Conservation (phyloP, 192 early-diverging fungal species). For the Linnemannia schmuckeri region DNA sequence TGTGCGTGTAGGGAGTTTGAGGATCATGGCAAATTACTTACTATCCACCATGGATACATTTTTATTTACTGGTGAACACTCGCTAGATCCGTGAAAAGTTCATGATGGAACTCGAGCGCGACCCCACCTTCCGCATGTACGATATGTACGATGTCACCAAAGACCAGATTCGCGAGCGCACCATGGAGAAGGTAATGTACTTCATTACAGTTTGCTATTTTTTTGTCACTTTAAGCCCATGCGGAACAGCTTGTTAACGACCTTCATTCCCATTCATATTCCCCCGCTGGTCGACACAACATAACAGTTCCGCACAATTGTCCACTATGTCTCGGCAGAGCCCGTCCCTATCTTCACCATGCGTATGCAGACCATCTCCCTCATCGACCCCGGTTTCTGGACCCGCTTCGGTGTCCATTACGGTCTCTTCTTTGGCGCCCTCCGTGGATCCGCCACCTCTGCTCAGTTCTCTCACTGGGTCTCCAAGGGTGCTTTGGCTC, state of each 20-base stretch:
- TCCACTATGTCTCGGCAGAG: slow-evolving; percentile 79
- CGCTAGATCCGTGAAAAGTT: slow-evolving; percentile 77
- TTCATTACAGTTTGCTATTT: too few species aligned
- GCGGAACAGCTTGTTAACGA: background rate
- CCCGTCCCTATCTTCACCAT: slow-evolving; percentile 76
- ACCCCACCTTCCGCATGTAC: slow-evolving; percentile 83
- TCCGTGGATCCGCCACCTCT: slow-evolving; percentile 87
- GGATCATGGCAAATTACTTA: background rate
- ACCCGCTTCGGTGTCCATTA: slow-evolving; percentile 94
- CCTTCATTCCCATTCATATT: background rate
- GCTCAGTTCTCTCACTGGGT: slow-evolving; percentile 90
- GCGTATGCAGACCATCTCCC: slow-evolving; percentile 84
- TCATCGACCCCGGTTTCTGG: slow-evolving; percentile 92
- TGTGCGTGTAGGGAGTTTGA: background rate
- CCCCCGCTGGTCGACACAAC: too few species aligned
- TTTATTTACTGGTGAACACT: background rate
- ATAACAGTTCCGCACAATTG: slow-evolving; percentile 70
- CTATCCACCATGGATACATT: background rate
- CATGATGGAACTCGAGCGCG: slow-evolving; percentile 89
- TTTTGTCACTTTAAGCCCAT: background rate
- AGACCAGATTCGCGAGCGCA: slow-evolving; percentile 81
- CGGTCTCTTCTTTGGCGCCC: slow-evolving; percentile 89
- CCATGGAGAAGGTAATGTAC: slow-evolving; percentile 81
- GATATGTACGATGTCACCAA: slow-evolving; percentile 85
- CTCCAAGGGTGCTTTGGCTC: slow-evolving; percentile 82